These are phyloP conservation scores for Thelonectria olida DNA, from an alignment of 2,329 filamentous ascomycete species.

Conservation along the genomic window DNA sequence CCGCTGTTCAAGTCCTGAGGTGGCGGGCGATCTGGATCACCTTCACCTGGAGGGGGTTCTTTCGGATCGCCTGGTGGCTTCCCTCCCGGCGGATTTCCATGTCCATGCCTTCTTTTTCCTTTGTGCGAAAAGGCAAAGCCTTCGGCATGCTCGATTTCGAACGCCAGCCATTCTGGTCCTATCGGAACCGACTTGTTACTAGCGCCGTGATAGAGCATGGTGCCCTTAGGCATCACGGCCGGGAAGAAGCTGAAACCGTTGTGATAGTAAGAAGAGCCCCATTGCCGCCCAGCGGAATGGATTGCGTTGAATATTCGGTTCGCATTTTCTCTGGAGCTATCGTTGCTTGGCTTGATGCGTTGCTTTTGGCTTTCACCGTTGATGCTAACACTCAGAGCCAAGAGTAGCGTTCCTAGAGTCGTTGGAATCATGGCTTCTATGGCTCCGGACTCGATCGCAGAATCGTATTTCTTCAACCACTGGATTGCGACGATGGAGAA, in stretches of 20 bases:
- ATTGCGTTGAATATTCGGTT: conserved; percentile 77
- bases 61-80: conserved; percentile 2
- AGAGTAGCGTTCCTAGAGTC: conserved; percentile 22
- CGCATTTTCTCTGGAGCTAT: conserved; percentile 59
- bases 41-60: neutral
- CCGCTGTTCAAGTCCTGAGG: neutral
- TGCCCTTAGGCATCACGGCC: conserved; percentile 70
- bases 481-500: neutral
- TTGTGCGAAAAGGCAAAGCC: conserved; percentile 61
- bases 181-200: conserved; percentile 53
- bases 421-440: conserved; percentile 26
- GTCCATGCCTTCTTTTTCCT: too few relatives aligned
- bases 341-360: conserved; percentile 47
- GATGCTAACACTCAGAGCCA: conserved; percentile 13
- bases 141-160: conserved; percentile 79
- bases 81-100: neutral
- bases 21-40: conserved; percentile 6
- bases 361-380: conserved; percentile 7
- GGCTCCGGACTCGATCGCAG: too few relatives aligned
- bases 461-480: neutral
- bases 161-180: conserved; percentile 76
- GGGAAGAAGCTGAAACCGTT: conserved; percentile 80
- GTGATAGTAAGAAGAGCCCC: conserved; percentile 76
- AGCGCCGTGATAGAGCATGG: conserved; percentile 74
- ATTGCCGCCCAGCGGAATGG: conserved; percentile 77